A percentile compares a stretch with the other conserved stretches of the same genome.
These are phyloP conservation scores for Clavispora asparagi DNA, from an alignment of 805 yeast genomes.

Conservation along the genomic window DNA sequence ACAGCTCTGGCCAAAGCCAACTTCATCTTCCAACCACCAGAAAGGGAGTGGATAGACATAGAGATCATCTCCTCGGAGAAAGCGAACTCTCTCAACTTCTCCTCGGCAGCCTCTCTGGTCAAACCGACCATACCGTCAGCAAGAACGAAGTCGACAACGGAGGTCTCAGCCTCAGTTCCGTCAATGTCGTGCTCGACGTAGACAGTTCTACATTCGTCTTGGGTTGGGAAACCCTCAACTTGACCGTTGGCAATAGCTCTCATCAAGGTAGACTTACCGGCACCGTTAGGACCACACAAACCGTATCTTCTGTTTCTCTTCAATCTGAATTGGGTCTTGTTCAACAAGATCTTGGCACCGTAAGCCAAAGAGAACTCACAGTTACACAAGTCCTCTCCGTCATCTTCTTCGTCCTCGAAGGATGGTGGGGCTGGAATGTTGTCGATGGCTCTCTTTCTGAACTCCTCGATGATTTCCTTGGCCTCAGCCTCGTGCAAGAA, in stretches of 20 bases:
- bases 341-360: constrained; percentile 99
- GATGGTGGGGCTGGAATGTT: constrained; percentile 96
- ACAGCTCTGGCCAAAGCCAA: constrained; percentile 99
- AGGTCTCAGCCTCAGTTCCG: constrained; percentile 94
- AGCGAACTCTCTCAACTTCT: constrained; percentile 81
- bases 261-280: constrained; percentile 65
- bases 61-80: constrained; percentile 90
- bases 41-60: constrained; percentile 93
- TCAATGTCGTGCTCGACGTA: constrained; percentile 99
- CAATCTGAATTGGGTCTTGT: constrained; percentile 98
- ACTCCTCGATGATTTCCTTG: constrained; percentile 84
- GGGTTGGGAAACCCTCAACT: constrained; percentile 99
- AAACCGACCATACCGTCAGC: constrained; percentile 74
- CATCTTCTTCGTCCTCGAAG: constrained; percentile 96
- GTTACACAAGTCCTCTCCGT: constrained; percentile 99
- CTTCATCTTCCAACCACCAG: constrained; percentile 99
- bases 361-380: constrained; percentile 99
- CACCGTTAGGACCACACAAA: constrained; percentile 67
- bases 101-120: constrained; percentile 63
- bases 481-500: constrained; percentile 93
- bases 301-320: constrained; percentile 99
- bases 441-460: constrained; percentile 94
- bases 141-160: constrained; percentile 88
- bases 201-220: constrained; percentile 98
- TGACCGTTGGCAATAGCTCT: constrained; percentile 96